These are phyloP conservation scores for Penicillium sp. DNA, from an alignment of 2,329 filamentous ascomycete genomes.

Conservation along the genomic window DNA sequence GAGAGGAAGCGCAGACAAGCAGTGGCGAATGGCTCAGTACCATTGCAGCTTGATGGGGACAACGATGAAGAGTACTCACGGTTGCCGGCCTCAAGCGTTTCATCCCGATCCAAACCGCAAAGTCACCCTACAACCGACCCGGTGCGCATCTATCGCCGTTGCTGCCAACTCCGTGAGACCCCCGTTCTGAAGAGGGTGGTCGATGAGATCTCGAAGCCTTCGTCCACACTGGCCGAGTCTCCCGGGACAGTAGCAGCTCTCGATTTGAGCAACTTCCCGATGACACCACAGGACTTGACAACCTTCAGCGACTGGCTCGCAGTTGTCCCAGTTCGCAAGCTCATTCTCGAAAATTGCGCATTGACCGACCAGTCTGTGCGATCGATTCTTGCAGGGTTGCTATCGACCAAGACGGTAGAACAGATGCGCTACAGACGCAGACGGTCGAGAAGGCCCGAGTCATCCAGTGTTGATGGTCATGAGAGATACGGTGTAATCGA, in stretches of 20 bases:
- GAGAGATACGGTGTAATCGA: constrained; percentile 71
- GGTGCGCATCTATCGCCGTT: constrained; percentile 87
- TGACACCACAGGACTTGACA: constrained; percentile 79
- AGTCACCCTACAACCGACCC: constrained; percentile 84
- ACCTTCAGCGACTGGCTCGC: constrained; percentile 93
- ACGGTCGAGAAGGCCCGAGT: constrained; percentile 40
- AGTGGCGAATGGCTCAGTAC: constrained; percentile 83
- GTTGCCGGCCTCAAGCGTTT: constrained; percentile 29
- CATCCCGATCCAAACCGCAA: constrained; percentile 55
- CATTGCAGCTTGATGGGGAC: constrained; percentile 77
- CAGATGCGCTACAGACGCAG: constrained; percentile 54
- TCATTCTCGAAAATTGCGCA: constrained; percentile 84
- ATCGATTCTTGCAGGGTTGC: constrained; percentile 80
- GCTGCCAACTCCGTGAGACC: constrained; percentile 90
- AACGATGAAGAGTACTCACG: constrained; percentile 60
- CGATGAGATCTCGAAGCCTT: constrained; percentile 75
- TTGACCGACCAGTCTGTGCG: constrained; percentile 84
- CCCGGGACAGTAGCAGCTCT: constrained; percentile 79
- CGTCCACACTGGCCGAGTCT: constrained; percentile 63
- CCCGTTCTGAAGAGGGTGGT: constrained; percentile 90
- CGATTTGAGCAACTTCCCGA: constrained; percentile 79
- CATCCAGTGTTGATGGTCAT: constrained; percentile 28
- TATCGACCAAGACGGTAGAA: constrained; percentile 73
- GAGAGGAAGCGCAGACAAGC: constrained; percentile 84
- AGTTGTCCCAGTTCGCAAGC: constrained; percentile 83